Base-by-base conservation (phyloP, 2,329 filamentous ascomycete genomes). In the Fusarium sp. region DNA sequence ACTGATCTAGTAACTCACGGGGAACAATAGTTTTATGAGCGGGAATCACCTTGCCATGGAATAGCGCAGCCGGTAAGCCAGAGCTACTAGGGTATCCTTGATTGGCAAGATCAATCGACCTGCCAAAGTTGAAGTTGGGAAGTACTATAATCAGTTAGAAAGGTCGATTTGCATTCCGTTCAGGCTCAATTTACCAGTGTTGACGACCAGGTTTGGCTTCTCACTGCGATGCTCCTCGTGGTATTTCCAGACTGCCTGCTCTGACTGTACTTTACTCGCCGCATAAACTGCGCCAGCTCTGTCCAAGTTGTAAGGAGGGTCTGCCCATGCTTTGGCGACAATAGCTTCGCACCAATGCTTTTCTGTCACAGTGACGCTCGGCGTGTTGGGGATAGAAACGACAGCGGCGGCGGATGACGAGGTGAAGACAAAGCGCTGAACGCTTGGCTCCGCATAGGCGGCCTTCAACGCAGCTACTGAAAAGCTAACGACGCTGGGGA, bases 221-320 rank as follows among this genome's bases (percentile, higher is more conserved):
- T 76, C 54, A 4, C 33, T 45, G 0, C 20, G 55, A 11, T 71
- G 68, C 11, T 74, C 64, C 11, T 66, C 23, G 5, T 70, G 43
- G 11, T 76, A 82, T 21, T 79, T 76, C 80, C 81, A 82, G 6
- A 77, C 35, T 3, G 72, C 76, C 53, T 76, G 71, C 48, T 83
- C 81, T 0, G 72, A 72, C 51, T 76, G 70, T 0, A 70, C 66
- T 57, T 83, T 83, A 56, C 79, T 80, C 0, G 81, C 79, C 0
- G 63, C 65, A 48, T 83, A 83, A 2, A 79, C 76, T 10, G 56
- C 11, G 3, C 51, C 66, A 1, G 61, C 53, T n/a, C 75, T 70
- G 3, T 76, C 74, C 0, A 72, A 51, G 0, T 65, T 68, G 31
- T 79, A 81, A 1, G 76, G 79, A 5, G 75, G 77, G 4, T 76